phyloP scores from a whole-genome alignment of 345 rosid species.

The Acer negundo region DNA sequence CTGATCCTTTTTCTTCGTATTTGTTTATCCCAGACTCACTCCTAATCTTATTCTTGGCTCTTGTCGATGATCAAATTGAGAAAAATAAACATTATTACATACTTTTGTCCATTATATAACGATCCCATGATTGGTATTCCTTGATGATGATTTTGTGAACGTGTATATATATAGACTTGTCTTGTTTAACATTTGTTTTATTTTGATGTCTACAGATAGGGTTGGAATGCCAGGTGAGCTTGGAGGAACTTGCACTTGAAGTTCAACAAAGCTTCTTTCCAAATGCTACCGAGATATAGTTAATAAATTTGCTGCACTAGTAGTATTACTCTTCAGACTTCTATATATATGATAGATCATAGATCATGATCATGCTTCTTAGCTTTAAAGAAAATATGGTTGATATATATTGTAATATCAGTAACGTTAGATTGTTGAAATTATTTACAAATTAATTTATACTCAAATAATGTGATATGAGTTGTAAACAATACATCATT shows the following conservation, averaged over 20 bases:
- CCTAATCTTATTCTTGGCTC: too few relatives aligned
- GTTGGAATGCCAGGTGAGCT: constrained; percentile 72
- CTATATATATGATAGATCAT: not conserved
- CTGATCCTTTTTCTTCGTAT: too few relatives aligned
- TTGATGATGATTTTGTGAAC: not conserved
- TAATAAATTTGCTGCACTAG: not conserved
- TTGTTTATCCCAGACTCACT: too few relatives aligned
- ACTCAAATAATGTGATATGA: not conserved
- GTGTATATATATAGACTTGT: not conserved
- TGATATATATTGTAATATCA: not conserved
- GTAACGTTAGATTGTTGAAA: not conserved
- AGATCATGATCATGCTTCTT: not conserved
- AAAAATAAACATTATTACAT: too few relatives aligned
- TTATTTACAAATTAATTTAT: too few relatives aligned
- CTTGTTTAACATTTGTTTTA: not conserved
- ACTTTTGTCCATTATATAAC: too few relatives aligned
- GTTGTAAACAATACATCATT: not conserved
- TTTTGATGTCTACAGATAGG: constrained; percentile 48
- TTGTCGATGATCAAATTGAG: too few relatives aligned
- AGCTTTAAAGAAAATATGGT: not conserved
- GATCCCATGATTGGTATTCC: not conserved
- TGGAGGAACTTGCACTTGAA: constrained; percentile 87
- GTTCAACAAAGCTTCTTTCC: constrained; percentile 72
- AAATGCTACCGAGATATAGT: constrained; percentile 12
- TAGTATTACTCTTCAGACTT: not conserved